Base-by-base conservation (phyloP, 352 stramenopile genomes). In the Pythium oligandrum region DNA sequence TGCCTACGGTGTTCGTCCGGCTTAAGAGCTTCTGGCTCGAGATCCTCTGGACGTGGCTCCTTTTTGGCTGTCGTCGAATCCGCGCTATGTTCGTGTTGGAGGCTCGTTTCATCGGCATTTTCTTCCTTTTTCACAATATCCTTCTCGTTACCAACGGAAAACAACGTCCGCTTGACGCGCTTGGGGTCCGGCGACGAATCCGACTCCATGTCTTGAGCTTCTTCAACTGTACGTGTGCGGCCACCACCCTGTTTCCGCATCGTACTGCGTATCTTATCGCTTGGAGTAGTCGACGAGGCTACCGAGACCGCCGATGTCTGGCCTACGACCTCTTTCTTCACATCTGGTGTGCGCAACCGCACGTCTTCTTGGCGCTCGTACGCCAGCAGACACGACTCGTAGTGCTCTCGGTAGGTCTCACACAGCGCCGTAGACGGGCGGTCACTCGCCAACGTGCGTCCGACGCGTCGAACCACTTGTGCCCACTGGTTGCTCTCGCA, bases 111-210 rank as follows among this genome's bases (percentile, higher is more conserved):
- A 3, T 59, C 55, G 12, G 54, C 48, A 6, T 65, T 10, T 46
- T 60, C 39, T 33, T 26, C 30, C 10, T 10, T 36, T 30, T 30
- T 7, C 37, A 35, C 8, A 47, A 17, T 51, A 42, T 47, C 30
- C 42, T 17, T 79, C 51, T 79, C 62, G 12, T 65, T 71, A 10
- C 66, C 70, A 11, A 86, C 78, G 3, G 72, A 74, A 51, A 87
- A 88, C 40, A 90, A 42, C 12, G 76, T 88, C 4, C 78, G 73
- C 56, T 90, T 90, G 6, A 88, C 78, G 4, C 67, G 61, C 51
- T 73, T 71, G 34, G 56, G 40, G 40, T 47, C 54, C 8, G 66
- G 61, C 5, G 57, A 70, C 8, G 35, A 44, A 42, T 55, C 40
- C 40, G 40, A 40, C 8, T 57, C 44, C 33, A 52, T 33, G 1